A percentile compares a stretch with the other conserved stretches of the same genome.
Evolutionary conservation across 2,329 filamentous ascomycete genomes (phyloP).

Genomic region (Aureobasidium uvarum): DNA sequence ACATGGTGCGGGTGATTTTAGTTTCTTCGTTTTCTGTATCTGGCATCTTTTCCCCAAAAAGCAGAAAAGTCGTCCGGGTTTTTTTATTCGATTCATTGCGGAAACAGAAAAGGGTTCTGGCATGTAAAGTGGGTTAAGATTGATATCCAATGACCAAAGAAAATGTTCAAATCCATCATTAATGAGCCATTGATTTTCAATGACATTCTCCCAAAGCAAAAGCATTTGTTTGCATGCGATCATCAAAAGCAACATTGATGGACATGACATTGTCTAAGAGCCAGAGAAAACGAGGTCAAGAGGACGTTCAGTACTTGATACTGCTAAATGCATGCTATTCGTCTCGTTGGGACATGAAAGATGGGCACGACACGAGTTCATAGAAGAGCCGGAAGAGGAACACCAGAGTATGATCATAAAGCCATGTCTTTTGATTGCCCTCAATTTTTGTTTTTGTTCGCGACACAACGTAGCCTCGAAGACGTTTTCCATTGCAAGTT

Average conservation of each 20-base stretch:
- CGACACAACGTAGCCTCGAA: constrained; percentile 27
- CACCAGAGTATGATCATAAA: constrained; percentile 24
- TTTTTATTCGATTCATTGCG: background rate
- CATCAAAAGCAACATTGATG: background rate
- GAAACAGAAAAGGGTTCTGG: constrained; percentile 1
- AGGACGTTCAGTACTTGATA: background rate
- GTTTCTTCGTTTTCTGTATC: background rate
- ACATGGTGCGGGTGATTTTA: background rate
- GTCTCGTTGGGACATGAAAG: background rate
- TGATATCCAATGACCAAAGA: constrained; percentile 13
- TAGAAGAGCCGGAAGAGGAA: background rate
- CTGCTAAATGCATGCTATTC: background rate
- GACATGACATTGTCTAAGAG: background rate
- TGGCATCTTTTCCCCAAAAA: background rate
- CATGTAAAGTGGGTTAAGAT: background rate
- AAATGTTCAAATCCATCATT: background rate
- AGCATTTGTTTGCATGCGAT: background rate
- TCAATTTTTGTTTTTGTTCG: constrained; percentile 12
- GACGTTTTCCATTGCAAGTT: constrained; percentile 22
- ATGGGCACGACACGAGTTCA: background rate
- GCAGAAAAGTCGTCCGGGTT: background rate
- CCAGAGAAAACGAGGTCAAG: background rate
- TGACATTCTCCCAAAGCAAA: too few relatives aligned
- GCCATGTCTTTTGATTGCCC: constrained; percentile 25
- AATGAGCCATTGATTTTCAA: too few relatives aligned